These are phyloP conservation scores for Mariannaea sp. DNA, from an alignment of 2,329 filamentous ascomycete species.

Conservation along the genomic window DNA sequence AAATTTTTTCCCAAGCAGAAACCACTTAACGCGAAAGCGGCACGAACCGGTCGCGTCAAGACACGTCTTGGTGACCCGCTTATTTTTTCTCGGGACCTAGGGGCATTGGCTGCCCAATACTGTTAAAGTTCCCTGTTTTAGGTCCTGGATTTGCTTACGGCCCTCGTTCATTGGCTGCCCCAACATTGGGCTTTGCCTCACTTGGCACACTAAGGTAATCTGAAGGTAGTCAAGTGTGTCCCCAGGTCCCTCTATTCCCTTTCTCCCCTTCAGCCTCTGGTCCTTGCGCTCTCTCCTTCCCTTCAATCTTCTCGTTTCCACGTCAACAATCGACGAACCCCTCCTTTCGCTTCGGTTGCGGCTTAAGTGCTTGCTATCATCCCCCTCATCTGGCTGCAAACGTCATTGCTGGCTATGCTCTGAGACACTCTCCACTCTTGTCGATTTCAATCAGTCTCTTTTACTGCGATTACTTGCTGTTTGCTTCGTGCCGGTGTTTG, in stretches of 20 bases:
- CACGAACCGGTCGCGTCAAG: slow-evolving; percentile 34
- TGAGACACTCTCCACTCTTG: slow-evolving; percentile 28
- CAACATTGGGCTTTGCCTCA: not conserved
- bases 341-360: slow-evolving; percentile 7
- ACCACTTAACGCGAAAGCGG: slow-evolving; percentile 40
- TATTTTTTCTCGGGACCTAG: slow-evolving; percentile 12
- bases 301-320: slow-evolving; percentile 11
- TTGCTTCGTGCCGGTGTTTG: not conserved
- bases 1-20: not conserved
- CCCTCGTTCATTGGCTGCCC: slow-evolving; percentile 6
- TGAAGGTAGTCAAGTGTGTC: too few relatives aligned
- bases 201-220: slow-evolving; percentile 8
- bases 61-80: not conserved
- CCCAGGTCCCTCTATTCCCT: not conserved
- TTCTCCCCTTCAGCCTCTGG: not conserved
- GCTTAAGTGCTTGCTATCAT: not conserved
- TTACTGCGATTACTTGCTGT: not conserved
- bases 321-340: slow-evolving; percentile 10
- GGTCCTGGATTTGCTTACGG: slow-evolving; percentile 14
- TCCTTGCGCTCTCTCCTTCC: not conserved
- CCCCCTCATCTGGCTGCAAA: slow-evolving; percentile 7
- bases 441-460: slow-evolving; percentile 1
- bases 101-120: slow-evolving; percentile 8
- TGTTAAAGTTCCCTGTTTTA: slow-evolving; percentile 13
- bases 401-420: slow-evolving; percentile 16